Conservation (phyloP, 2,329 filamentous ascomycete species). For the Sporothrix brasiliensis region DNA sequence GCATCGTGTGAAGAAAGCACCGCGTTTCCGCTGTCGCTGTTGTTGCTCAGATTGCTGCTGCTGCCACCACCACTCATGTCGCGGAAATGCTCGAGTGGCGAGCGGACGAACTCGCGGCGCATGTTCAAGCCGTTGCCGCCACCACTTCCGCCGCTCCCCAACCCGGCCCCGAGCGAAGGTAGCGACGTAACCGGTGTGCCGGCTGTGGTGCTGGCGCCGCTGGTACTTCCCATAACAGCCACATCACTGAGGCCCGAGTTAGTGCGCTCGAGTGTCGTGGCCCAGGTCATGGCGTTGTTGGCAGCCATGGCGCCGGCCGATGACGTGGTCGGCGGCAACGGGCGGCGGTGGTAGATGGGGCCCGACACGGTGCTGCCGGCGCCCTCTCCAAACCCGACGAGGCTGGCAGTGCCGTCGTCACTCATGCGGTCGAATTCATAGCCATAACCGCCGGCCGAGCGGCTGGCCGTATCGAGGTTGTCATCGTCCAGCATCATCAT, state of each 20-base stretch:
- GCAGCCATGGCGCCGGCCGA: constrained; percentile 41
- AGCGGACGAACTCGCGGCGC: constrained; percentile 26
- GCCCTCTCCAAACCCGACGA: constrained; percentile 92
- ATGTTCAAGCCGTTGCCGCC: not conserved
- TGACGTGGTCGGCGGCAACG: constrained; percentile 43
- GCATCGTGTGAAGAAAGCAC: constrained; percentile 52
- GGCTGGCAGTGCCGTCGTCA: constrained; percentile 78
- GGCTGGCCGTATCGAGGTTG: constrained; percentile 52
- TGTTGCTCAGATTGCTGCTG: constrained; percentile 33
- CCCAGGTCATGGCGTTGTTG: constrained; percentile 42
- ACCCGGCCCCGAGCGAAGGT: not conserved
- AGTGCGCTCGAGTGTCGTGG: constrained; percentile 50
- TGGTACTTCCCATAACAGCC: constrained; percentile 40
- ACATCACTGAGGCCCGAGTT: constrained; percentile 57
- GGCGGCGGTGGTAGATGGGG: constrained; percentile 65
- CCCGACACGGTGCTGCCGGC: constrained; percentile 83
- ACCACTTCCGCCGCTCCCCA: not conserved
- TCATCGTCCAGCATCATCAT: constrained; percentile 55
- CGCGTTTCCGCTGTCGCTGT: constrained; percentile 42
- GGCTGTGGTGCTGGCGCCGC: constrained; percentile 27
- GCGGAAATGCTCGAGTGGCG: constrained; percentile 29
- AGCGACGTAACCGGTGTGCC: constrained; percentile 17
- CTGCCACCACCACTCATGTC: constrained; percentile 17
- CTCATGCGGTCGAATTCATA: constrained; percentile 73
- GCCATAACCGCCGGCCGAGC: constrained; percentile 55